Evolutionary conservation across 345 rosid genomes (phyloP), one percentile per base, ranked within the genome.

Genomic region (Angophora floribunda): DNA sequence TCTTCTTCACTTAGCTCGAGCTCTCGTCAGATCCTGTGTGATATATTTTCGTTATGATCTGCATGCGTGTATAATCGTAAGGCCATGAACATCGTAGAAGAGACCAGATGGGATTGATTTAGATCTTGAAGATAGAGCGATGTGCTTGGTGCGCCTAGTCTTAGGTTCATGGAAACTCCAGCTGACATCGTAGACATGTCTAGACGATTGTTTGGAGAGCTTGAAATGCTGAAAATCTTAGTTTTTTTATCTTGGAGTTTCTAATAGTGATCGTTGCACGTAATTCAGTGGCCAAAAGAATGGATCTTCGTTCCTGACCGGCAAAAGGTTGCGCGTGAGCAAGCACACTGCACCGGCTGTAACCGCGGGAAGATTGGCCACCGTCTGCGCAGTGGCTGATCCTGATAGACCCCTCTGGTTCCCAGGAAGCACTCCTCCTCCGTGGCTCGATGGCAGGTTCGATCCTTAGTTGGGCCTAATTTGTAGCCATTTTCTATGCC

Each of bases 371-470:
- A 86, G 94, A n/a, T 88, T 93, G 32, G 86, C 57, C 21, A 90
- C 94, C 49, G 92, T 94, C 47, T 92, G 94, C 78, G 97, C 92
- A 9, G 97, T 91, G 1, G 99, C 98, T 0, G 98, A 96, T 41
- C 98, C 99, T 7, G 90, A 97, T 13, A 95, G 99, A 88, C 99
- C 99, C 57, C 88, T 98, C 86, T 98, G 99, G 99, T 98, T 98
- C 94, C 99, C 99, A 0, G 99, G 99, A 59, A 98, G 99, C 94
- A 91, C 95, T 63, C 99, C 99, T 91, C 99, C 99, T 59, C 94
- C 94, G 85, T 98, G 98, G 99, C 98, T 98, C 13, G 99, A 98
- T 86, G 99, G 99, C 91, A 94, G 97, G 97, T 93, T 78, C 70
- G 28, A 19, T 41, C n/a, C 45, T 28, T 6, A 41, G 19, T 65